phyloP scores from a whole-genome alignment of 2,329 filamentous ascomycete genomes.

The Apiospora rasikravindrae region DNA sequence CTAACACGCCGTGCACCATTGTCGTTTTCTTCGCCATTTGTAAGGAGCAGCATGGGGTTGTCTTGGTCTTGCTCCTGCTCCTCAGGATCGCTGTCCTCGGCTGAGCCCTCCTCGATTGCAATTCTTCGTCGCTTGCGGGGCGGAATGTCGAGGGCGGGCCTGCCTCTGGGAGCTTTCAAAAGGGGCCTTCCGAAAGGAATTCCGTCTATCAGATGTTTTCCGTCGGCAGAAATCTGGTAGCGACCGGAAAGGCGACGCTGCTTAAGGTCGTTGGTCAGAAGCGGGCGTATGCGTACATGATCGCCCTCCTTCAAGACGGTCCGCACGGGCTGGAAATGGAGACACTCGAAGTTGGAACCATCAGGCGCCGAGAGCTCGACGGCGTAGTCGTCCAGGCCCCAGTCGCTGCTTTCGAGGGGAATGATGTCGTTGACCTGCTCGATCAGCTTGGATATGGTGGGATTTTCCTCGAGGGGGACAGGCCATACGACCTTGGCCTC shows the following conservation, averaged over 20 bases:
- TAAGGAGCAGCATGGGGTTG: slow-evolving; percentile 38
- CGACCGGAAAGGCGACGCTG: slow-evolving; percentile 76
- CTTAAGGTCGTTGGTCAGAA: slow-evolving; percentile 76
- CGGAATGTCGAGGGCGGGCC: slow-evolving; percentile 74
- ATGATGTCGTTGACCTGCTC: slow-evolving; percentile 80
- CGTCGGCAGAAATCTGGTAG: slow-evolving; percentile 79
- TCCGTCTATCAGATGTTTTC: slow-evolving; percentile 83
- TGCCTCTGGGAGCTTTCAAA: slow-evolving; percentile 61
- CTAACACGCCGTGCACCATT: not conserved
- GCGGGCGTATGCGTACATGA: slow-evolving; percentile 79
- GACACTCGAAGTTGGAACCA: slow-evolving; percentile 76
- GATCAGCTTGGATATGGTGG: slow-evolving; percentile 78
- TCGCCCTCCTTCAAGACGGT: slow-evolving; percentile 81
- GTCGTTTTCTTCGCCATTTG: slow-evolving; percentile 32
- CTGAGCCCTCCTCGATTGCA: slow-evolving; percentile 32
- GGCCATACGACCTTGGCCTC: slow-evolving; percentile 75
- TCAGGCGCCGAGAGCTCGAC: slow-evolving; percentile 69
- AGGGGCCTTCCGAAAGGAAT: slow-evolving; percentile 80
- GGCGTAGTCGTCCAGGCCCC: slow-evolving; percentile 89
- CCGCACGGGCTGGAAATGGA: slow-evolving; percentile 80
- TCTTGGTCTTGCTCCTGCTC: slow-evolving; percentile 32
- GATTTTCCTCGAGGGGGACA: slow-evolving; percentile 59
- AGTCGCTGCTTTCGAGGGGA: slow-evolving; percentile 79
- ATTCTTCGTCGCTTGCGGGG: slow-evolving; percentile 72
- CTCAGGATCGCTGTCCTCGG: slow-evolving; percentile 33